These are phyloP conservation scores for Leptodontidium sp. DNA, from an alignment of 2,329 filamentous ascomycete genomes.

Conservation along the genomic window DNA sequence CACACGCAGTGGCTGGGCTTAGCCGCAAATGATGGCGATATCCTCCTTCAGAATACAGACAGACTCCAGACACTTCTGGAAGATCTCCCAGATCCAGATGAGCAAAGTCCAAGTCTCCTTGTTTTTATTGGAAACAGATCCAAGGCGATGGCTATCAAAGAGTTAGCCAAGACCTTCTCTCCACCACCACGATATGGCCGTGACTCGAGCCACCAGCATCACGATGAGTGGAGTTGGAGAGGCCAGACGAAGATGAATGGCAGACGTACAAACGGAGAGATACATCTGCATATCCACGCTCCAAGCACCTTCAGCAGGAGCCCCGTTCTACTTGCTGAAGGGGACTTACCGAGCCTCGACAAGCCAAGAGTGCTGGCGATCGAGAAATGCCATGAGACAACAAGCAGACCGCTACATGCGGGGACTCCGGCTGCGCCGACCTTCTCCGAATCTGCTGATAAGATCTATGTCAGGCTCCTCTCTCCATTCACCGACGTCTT, in stretches of 20 bases:
- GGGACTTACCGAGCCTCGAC: constrained; percentile 27
- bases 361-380: constrained; percentile 24
- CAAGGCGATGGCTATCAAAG: constrained; percentile 34
- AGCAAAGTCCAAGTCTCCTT: constrained; percentile 34
- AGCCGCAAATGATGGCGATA: constrained; percentile 26
- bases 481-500: constrained; percentile 37
- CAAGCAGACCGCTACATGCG: constrained; percentile 21
- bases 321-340: constrained; percentile 29
- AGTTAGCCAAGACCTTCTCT: constrained; percentile 34
- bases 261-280: constrained; percentile 28
- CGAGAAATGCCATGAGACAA: constrained; percentile 29
- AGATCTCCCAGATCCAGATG: constrained; percentile 30
- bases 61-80: constrained; percentile 34
- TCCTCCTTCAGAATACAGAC: constrained; percentile 31
- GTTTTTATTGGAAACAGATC: constrained; percentile 36
- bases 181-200: constrained; percentile 26
- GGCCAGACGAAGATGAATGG: constrained; percentile 25
- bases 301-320: constrained; percentile 30
- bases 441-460: constrained; percentile 27
- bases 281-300: constrained; percentile 32
- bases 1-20: constrained; percentile 35
- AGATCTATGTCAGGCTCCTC: constrained; percentile 31
- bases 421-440: constrained; percentile 11
- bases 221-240: constrained; percentile 21
- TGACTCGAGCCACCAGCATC: constrained; percentile 24